Percentiles rank a stretch among this genome's conserved stretches.
Conservation (phyloP, 345 rosid genomes). For the Moricandia arvensis region DNA sequence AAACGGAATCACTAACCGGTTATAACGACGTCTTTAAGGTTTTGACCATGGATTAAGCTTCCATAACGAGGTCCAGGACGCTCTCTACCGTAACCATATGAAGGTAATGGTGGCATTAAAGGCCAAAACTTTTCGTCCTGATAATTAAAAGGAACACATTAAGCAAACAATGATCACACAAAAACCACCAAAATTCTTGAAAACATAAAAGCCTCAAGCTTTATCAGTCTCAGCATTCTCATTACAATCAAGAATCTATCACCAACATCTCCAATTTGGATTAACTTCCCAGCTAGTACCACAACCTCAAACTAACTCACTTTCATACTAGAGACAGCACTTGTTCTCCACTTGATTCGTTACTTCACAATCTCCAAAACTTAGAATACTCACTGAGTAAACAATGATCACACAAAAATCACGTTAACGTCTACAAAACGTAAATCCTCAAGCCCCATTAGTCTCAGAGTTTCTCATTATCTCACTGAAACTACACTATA, state of each 20-base stretch:
- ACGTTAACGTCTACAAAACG: too few relatives aligned
- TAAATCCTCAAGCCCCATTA: too few relatives aligned
- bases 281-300: neutral
- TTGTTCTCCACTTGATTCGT: neutral
- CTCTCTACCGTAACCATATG: conserved; percentile 71
- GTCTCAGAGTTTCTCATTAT: too few relatives aligned
- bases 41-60: conserved; percentile 69
- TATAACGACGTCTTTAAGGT: conserved; percentile 64
- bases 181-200: neutral
- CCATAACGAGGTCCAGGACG: conserved; percentile 72
- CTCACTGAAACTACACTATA: too few relatives aligned
- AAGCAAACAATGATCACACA: neutral
- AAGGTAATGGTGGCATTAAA: conserved; percentile 66
- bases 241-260: neutral
- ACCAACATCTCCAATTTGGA: neutral
- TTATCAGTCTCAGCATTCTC: neutral
- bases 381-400: too few relatives aligned
- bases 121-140: conserved; percentile 69
- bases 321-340: neutral
- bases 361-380: neutral
- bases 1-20: conserved; percentile 44
- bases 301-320: neutral
- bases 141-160: neutral
- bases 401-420: too few relatives aligned
- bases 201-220: neutral